Base-by-base conservation (phyloP, 495 filamentous ascomycete genomes). In the Aspergillus olivimuriae region DNA sequence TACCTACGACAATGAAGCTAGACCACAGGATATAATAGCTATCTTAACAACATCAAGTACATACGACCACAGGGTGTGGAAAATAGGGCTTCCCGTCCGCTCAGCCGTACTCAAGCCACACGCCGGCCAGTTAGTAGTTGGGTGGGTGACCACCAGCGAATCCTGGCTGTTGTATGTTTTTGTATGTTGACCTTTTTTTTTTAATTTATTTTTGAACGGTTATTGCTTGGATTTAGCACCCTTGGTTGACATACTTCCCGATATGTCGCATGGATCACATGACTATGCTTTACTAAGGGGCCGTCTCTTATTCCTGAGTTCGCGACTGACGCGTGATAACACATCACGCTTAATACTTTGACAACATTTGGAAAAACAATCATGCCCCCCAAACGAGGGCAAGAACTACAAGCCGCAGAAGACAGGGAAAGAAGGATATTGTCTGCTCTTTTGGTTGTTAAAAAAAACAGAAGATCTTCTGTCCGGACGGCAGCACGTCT, bases 111-210 rank as follows among this genome's bases (percentile, higher is more conserved):
- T 66, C 61, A 69, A 68, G 61, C 68, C 65, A 69, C 66, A 70
- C 66, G 66, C 66, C 66, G 64, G 62, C 53, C 44, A 58, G 66
- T 68, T 66, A 70, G 66, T 70, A 70, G 64, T 70, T 63, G 58
- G 63, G 68, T 71, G 66, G 68, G 66, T 69, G 68, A 68, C 64
- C 66, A 69, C 68, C 58, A 63, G 68, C 64, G 68, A 69, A 71
- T 71, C 66, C 64, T 56, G 41, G 55, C 66, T 68, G 63, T 72
- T 69, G 64, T 64, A 72, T 69, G 64, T 73, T 61, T 57, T 63
- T 52, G 24, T 28, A n/a, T n/a, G n/a, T n/a, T n/a, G n/a, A n/a
- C n/a, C n/a, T n/a, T n/a, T n/a, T n/a, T n/a, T n/a, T n/a, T n/a
- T n/a, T n/a, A n/a, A n/a, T n/a, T n/a, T n/a, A n/a, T n/a, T n/a